Percentiles rank a stretch among this genome's conserved stretches.
phyloP scores from a whole-genome alignment of 768 basidiomycete genomes.

The Russula virescens region DNA sequence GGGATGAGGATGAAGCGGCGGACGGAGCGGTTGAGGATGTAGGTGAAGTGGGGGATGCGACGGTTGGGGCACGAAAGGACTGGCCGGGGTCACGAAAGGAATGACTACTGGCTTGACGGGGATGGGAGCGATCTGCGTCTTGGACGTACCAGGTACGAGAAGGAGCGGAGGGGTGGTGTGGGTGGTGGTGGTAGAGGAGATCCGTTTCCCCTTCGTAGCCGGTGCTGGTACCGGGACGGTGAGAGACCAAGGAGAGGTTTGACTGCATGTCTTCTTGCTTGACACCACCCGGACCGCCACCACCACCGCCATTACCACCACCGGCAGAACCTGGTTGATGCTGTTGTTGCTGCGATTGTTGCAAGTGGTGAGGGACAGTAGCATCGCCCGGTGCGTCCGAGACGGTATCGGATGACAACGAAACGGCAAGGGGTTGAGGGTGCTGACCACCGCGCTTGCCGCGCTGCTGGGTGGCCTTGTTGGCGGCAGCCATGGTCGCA shows the following conservation, averaged over 20 bases:
- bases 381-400: conserved; percentile 24
- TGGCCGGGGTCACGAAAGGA: conserved; percentile 76
- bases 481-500: conserved; percentile 64
- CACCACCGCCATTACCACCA: neutral
- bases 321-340: neutral
- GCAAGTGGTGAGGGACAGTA: neutral
- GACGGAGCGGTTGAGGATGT: conserved; percentile 24
- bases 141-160: conserved; percentile 36
- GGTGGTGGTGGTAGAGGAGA: conserved; percentile 27
- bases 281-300: conserved; percentile 25
- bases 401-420: conserved; percentile 20
- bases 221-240: conserved; percentile 64
- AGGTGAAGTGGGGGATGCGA: conserved; percentile 40
- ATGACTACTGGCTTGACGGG: conserved; percentile 43
- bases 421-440: conserved; percentile 23
- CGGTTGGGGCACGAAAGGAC: conserved; percentile 69
- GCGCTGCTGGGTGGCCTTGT: conserved; percentile 36
- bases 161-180: conserved; percentile 28
- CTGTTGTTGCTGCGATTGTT: conserved; percentile 13
- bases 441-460: conserved; percentile 35
- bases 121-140: conserved; percentile 35
- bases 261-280: conserved; percentile 40
- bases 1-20: conserved; percentile 25
- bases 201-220: conserved; percentile 54
- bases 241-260: conserved; percentile 34